phyloP scores from a whole-genome alignment of 345 rosid genomes.

The Syzygium aqueum region DNA sequence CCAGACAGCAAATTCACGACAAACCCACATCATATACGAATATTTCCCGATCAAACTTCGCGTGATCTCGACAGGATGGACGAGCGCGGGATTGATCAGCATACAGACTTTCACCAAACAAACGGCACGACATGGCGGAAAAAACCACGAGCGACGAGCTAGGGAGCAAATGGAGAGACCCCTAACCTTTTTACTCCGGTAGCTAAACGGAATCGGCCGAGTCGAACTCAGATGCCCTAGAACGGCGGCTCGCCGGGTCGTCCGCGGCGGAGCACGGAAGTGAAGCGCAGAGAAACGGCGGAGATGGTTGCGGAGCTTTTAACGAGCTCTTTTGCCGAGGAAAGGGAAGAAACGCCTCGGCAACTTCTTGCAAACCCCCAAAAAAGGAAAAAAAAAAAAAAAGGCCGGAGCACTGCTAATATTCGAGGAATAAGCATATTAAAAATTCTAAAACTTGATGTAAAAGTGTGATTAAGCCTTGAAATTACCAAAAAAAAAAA shows the following conservation, averaged over 20 bases:
- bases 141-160: not conserved
- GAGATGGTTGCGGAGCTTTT: not conserved
- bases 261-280: not conserved
- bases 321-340: not conserved
- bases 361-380: not conserved
- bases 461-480: accelerated
- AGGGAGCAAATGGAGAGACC: not conserved
- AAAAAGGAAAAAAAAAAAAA: not conserved
- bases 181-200: not conserved
- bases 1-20: not conserved
- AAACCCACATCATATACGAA: not conserved
- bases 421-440: too few relatives aligned
- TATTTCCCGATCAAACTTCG: not conserved
- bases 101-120: not conserved
- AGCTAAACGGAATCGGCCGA: not conserved
- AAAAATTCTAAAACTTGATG: too few relatives aligned
- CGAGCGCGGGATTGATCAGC: not conserved
- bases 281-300: not conserved
- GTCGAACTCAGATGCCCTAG: slow-evolving; percentile 14
- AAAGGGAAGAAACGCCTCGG: not conserved
- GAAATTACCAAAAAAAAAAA: too few relatives aligned
- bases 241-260: not conserved
- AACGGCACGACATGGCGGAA: not conserved
- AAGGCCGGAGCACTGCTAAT: not conserved
- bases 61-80: not conserved